A percentile compares a stretch with the other conserved stretches of the same genome.
Conservation (phyloP, 164 flowering plant genomes). For the Berberis vulgaris region DNA sequence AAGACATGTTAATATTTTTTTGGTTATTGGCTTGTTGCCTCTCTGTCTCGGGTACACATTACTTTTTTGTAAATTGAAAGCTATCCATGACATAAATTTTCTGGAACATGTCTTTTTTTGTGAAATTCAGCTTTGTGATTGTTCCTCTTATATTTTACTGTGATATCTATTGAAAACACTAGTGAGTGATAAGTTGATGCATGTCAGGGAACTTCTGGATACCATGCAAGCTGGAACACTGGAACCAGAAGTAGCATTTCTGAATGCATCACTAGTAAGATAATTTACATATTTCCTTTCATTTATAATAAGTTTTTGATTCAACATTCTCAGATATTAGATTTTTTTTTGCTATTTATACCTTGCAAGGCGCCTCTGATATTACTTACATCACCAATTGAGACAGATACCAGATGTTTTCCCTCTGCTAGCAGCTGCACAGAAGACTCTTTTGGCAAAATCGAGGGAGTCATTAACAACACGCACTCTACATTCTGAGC, state of each 20-base stretch:
- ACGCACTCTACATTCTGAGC: conserved; percentile 86
- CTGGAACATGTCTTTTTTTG: no score
- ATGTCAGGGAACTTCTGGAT: conserved; percentile 67
- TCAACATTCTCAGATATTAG: not conserved
- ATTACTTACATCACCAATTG: not conserved
- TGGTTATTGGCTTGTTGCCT: no score
- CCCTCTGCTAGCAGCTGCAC: conserved; percentile 90
- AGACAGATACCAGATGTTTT: conserved; percentile 80
- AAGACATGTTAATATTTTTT: no score
- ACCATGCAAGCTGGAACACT: conserved; percentile 73
- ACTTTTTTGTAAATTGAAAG: no score
- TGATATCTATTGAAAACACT: no score
- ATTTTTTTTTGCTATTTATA: not conserved
- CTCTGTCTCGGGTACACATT: no score
- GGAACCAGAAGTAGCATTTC: conserved; percentile 77
- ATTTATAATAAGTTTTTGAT: not conserved
- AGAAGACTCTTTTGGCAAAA: conserved; percentile 75
- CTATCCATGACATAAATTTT: no score
- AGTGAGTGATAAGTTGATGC: not conserved
- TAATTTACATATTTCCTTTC: not conserved
- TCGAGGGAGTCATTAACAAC: conserved; percentile 70
- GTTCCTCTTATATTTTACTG: no score
- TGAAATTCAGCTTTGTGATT: no score
- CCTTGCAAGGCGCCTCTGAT: conserved; percentile 9
- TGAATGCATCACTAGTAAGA: conserved; percentile 79